These are phyloP conservation scores for Aspergillus terreus DNA, from an alignment of 2,329 filamentous ascomycete species.

Conservation along the genomic window DNA sequence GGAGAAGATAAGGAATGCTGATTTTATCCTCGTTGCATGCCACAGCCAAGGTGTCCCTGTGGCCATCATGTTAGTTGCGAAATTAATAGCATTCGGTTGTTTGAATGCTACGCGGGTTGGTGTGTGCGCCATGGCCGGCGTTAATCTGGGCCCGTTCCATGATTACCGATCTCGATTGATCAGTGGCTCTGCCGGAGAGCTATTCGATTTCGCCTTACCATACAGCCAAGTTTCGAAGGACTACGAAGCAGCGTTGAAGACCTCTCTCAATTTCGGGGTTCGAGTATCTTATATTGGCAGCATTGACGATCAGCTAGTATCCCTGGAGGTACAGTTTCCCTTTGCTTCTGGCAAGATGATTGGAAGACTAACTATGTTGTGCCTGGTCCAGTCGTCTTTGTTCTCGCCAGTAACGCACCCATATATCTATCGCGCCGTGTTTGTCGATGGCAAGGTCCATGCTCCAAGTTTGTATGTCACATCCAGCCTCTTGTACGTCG, in stretches of 20 bases:
- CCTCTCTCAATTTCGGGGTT: slow-evolving; percentile 72
- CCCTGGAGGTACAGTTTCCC: slow-evolving; percentile 64
- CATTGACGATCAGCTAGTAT: slow-evolving; percentile 95
- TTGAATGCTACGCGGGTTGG: slow-evolving; percentile 74
- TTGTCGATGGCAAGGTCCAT: slow-evolving; percentile 88
- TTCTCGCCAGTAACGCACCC: slow-evolving; percentile 84
- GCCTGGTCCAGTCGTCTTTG: slow-evolving; percentile 62
- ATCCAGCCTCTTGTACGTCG: not conserved
- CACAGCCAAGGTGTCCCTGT: slow-evolving; percentile 97
- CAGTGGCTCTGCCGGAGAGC: slow-evolving; percentile 84
- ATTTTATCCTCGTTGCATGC: slow-evolving; percentile 87
- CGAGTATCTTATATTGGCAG: slow-evolving; percentile 86
- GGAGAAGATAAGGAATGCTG: slow-evolving; percentile 79
- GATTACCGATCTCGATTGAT: slow-evolving; percentile 89
- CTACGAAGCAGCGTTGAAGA: slow-evolving; percentile 72
- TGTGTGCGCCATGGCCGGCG: slow-evolving; percentile 84
- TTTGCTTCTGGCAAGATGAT: not conserved
- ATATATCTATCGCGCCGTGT: slow-evolving; percentile 92
- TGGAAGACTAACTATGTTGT: not conserved
- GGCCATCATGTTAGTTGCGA: slow-evolving; percentile 84
- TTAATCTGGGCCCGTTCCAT: slow-evolving; percentile 87
- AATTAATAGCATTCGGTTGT: slow-evolving; percentile 85
- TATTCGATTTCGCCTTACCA: slow-evolving; percentile 88
- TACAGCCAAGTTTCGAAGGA: slow-evolving; percentile 77
- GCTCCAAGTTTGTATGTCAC: slow-evolving; percentile 73